A percentile compares a stretch with the other conserved stretches of the same genome.
phyloP scores from a whole-genome alignment of 371 early-diverging fungal species.

The Circinella minor region DNA sequence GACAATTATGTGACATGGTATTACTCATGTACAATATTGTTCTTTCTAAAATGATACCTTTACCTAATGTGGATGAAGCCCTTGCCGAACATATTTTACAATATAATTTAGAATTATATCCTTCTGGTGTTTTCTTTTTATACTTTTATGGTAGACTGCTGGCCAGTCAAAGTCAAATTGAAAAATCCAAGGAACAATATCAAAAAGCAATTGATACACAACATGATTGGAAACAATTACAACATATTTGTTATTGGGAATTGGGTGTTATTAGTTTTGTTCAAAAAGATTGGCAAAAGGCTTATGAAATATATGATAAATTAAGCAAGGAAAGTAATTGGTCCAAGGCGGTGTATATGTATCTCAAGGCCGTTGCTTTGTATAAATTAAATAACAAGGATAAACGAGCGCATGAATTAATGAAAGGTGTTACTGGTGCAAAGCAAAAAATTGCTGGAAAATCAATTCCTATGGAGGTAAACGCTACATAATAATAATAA shows the following conservation, averaged over 20 bases:
- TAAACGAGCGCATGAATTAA: slow-evolving; percentile 35
- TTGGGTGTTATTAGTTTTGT: slow-evolving; percentile 54
- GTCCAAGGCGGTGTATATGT: slow-evolving; percentile 77
- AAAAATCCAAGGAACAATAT: slow-evolving; percentile 57
- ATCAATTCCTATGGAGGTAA: slow-evolving; percentile 75
- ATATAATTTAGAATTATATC: slow-evolving; percentile 48
- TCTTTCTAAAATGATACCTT: slow-evolving; percentile 62
- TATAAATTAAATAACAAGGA: slow-evolving; percentile 33
- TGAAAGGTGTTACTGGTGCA: slow-evolving; percentile 62
- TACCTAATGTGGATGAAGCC: slow-evolving; percentile 51
- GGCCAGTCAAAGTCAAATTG: slow-evolving; percentile 50
- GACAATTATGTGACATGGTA: slow-evolving; percentile 64
- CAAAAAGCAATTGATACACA: slow-evolving; percentile 45
- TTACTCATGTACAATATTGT: slow-evolving; percentile 71
- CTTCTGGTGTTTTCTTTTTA: slow-evolving; percentile 67
- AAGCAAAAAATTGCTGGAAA: slow-evolving; percentile 79
- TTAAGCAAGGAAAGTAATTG: slow-evolving; percentile 74
- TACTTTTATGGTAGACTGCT: slow-evolving; percentile 63
- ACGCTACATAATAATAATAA: background rate
- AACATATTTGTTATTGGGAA: slow-evolving; percentile 83
- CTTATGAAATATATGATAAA: slow-evolving; percentile 55
- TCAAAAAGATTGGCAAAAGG: slow-evolving; percentile 58
- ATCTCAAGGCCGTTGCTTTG: slow-evolving; percentile 62
- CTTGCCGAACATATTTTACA: slow-evolving; percentile 52
- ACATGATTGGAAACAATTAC: slow-evolving; percentile 77